These are phyloP conservation scores for Macrophomina tecta DNA, from an alignment of 2,329 filamentous ascomycete genomes.

Conservation along the genomic window DNA sequence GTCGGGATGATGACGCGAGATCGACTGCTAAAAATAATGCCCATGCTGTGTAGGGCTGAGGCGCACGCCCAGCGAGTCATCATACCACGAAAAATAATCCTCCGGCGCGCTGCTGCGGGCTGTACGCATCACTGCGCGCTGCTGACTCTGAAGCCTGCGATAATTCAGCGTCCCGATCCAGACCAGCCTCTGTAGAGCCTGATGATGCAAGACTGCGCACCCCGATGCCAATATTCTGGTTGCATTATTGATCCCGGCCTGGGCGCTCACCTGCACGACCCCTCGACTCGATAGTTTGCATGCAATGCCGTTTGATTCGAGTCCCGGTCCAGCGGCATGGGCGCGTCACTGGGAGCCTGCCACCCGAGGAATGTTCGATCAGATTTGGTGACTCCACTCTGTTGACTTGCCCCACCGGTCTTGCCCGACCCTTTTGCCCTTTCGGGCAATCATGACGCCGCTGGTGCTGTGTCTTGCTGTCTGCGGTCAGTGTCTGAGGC, in stretches of 20 bases:
- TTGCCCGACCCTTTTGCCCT: not conserved
- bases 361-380: constrained; percentile 8
- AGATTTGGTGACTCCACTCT: not conserved
- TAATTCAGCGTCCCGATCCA: constrained; percentile 1
- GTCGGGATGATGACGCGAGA: constrained; percentile 29
- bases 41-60: constrained; percentile 28
- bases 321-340: constrained; percentile 4
- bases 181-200: constrained; percentile 6
- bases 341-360: not conserved
- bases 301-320: constrained; percentile 23
- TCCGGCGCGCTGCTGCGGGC: constrained; percentile 21
- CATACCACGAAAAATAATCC: constrained; percentile 14
- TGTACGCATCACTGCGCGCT: not conserved
- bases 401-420: not conserved
- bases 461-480: constrained; percentile 5
- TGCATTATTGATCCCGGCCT: constrained; percentile 25
- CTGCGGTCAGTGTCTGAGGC: constrained; percentile 11
- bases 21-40: constrained; percentile 28
- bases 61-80: constrained; percentile 13
- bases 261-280: constrained; percentile 2
- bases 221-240: constrained; percentile 28
- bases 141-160: constrained; percentile 14
- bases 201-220: constrained; percentile 24
- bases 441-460: not conserved
- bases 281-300: constrained; percentile 19